Evolutionary conservation across 306 rosid species (phyloP).

Genomic region (Cotoneaster glaucophyllus): DNA sequence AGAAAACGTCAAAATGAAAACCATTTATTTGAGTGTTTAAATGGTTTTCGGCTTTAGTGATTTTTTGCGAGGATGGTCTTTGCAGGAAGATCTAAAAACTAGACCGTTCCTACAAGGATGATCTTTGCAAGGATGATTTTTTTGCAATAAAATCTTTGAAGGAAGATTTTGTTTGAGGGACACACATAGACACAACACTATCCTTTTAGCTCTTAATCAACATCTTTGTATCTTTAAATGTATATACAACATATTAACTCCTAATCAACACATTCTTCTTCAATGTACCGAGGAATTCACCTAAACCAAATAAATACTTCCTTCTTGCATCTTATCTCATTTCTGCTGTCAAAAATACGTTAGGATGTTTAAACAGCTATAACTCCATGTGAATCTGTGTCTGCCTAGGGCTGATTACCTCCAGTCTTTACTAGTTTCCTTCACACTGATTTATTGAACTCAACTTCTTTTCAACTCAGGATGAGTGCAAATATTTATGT

Average conservation of each 20-base stretch:
- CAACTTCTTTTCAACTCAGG: background rate
- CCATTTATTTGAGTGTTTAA: background rate
- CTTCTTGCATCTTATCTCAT: background rate
- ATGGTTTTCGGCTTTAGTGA: background rate
- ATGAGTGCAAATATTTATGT: background rate
- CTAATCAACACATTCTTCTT: background rate
- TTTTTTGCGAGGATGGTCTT: background rate
- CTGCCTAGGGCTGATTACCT: background rate
- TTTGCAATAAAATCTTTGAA: background rate
- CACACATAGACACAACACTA: background rate
- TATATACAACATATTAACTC: background rate
- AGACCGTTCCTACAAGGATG: background rate
- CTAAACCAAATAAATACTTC: background rate
- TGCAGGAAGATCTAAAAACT: background rate
- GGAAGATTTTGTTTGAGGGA: background rate
- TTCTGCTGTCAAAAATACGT: background rate
- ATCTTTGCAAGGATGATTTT: background rate
- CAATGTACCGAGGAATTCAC: background rate
- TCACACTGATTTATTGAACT: background rate
- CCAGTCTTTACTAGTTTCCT: background rate
- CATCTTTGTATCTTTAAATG: too few species aligned
- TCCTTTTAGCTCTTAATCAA: background rate
- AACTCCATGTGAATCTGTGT: background rate
- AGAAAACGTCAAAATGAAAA: background rate
- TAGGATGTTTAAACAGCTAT: background rate